These are phyloP conservation scores for Polygonum maritimum DNA, from an alignment of 148 eudicot species.

Conservation along the genomic window DNA sequence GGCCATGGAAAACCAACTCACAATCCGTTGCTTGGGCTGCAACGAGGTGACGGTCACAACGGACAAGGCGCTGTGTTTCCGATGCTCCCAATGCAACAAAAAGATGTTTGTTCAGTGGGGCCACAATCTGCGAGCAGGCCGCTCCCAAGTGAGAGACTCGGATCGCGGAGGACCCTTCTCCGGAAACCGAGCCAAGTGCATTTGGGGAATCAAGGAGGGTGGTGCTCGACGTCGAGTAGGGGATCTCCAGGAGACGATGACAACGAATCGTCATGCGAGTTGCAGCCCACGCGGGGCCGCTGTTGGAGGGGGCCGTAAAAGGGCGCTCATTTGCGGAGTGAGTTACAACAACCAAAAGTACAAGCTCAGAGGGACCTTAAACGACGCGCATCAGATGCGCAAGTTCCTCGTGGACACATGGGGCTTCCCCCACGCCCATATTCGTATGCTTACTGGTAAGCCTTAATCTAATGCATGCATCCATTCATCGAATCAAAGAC, in stretches of 20 bases:
- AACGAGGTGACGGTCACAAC: not conserved
- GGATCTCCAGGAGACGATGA: too few species aligned
- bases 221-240: not conserved
- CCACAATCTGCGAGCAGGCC: not conserved
- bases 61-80: conserved; percentile 13
- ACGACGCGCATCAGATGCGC: conserved; percentile 41
- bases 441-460: conserved; percentile 57
- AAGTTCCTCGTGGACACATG: conserved; percentile 31
- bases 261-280: too few species aligned
- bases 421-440: conserved; percentile 28
- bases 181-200: not conserved
- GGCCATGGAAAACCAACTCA: not conserved
- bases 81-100: conserved; percentile 25
- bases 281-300: not conserved
- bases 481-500: too few species aligned
- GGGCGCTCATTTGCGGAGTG: conserved; percentile 73
- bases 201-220: not conserved
- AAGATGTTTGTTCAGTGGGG: conserved; percentile 15
- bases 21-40: not conserved
- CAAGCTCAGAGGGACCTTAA: conserved; percentile 49
- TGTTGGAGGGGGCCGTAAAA: conserved; percentile 16
- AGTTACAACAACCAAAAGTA: conserved; percentile 37
- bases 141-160: not conserved
- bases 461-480: not conserved
- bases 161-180: not conserved